Evolutionary conservation across 108 stramenopile species (phyloP), one percentile per base, ranked within the genome.

Genomic region (Nitzschia sp.): DNA sequence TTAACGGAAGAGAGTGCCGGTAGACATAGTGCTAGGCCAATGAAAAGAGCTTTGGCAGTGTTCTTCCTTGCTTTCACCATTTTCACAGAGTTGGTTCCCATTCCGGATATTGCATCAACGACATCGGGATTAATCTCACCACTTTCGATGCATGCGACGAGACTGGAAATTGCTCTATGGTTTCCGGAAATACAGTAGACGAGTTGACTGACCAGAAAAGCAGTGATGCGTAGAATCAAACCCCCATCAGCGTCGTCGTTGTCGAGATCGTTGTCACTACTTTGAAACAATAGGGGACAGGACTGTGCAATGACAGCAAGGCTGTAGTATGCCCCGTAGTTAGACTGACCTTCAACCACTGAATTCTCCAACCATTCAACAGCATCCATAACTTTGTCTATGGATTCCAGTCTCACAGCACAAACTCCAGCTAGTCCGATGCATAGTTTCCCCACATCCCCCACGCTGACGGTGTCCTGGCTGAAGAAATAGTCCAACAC

Each of bases 261-360:
- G 61, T 15, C 15, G 53, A 52, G 29, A 26, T 52, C 10, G 29
- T 57, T 43, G 40, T 53, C 29, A 65, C 41, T 2, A 37, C 42
- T 41, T 53, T 63, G 61, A 57, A 68, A 55, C 25, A 21, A 51
- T 48, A 51, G 34, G 50, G 57, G 67, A 57, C 64, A 67, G 61
- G 75, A 46, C 41, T 78, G 76, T 7, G 80, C 76, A 51, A 90
- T 84, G 10, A 84, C 53, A 20, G 84, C 71, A 46, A 90, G 65
- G 5, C 85, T 85, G 67, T 77, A 86, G 58, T 62, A 72, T 43
- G 80, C 83, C 7, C 87, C 80, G 56, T 82, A 84, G 34, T 62
- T 72, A 34, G 63, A 51, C 41, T 79, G 65, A 2, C 78, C 70
- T n/a, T 61, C 75, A 24, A 53, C 37, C 7, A 82, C 50, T n/a